phyloP scores from a whole-genome alignment of 306 rosid genomes.

The Citrullus amarus region DNA sequence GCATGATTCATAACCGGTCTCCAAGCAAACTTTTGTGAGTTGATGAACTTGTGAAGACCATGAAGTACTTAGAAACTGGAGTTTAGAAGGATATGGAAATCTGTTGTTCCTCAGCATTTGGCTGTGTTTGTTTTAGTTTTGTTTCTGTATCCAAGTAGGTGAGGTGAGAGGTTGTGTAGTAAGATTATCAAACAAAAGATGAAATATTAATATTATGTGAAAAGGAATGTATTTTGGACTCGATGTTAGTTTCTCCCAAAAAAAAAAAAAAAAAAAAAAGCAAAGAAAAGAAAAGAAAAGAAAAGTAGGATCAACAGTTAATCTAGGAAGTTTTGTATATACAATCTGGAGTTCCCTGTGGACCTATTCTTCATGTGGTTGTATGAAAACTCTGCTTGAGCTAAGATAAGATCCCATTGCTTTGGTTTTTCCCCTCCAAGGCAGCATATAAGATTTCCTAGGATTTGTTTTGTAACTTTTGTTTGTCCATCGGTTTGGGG shows the following conservation, averaged over 20 bases:
- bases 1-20: slow-evolving; percentile 21
- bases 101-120: not conserved
- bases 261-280: too few relatives aligned
- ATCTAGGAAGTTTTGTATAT: too few relatives aligned
- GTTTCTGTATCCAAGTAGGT: not conserved
- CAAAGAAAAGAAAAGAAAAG: too few relatives aligned
- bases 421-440: too few relatives aligned
- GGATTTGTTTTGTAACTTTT: too few relatives aligned
- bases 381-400: too few relatives aligned
- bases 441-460: too few relatives aligned
- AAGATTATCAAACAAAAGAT: not conserved
- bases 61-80: not conserved
- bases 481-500: too few relatives aligned
- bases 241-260: not conserved
- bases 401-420: too few relatives aligned
- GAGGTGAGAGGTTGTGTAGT: not conserved
- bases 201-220: not conserved
- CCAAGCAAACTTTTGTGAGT: not conserved
- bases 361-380: too few relatives aligned
- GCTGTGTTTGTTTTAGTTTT: not conserved
- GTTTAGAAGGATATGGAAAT: not conserved
- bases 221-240: not conserved
- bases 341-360: too few relatives aligned
- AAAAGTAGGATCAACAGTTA: too few relatives aligned
- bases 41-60: not conserved